phyloP scores from a whole-genome alignment of 2,329 filamentous ascomycete genomes.

The Magnaporthiopsis poae region DNA sequence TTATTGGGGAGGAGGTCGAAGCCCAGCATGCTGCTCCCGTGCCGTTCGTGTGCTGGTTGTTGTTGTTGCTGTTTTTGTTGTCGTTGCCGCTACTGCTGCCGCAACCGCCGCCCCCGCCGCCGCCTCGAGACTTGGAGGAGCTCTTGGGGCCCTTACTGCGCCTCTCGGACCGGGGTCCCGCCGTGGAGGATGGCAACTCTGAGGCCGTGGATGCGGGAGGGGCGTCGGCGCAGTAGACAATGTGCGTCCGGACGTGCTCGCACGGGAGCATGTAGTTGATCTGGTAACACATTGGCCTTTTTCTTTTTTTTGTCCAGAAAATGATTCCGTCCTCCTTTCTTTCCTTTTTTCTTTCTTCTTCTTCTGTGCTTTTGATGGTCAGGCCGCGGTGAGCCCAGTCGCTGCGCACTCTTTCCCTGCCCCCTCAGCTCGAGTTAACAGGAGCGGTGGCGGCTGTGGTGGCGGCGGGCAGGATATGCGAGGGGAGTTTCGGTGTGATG shows the following conservation, averaged over 20 bases:
- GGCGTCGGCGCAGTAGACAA: constrained; percentile 35
- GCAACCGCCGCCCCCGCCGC: constrained; percentile 2
- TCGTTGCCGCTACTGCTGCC: constrained; percentile 6
- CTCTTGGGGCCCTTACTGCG: background rate
- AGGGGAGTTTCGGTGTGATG: background rate
- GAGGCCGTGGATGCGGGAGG: constrained; percentile 11
- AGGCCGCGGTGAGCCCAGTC: background rate
- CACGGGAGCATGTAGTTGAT: constrained; percentile 40
- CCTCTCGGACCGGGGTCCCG: background rate
- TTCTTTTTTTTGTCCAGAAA: background rate
- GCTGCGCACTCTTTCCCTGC: background rate
- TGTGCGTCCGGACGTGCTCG: constrained; percentile 38
- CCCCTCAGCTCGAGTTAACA: background rate
- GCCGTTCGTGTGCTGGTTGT: constrained; percentile 2
- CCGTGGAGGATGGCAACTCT: background rate
- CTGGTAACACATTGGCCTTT: constrained; percentile 36
- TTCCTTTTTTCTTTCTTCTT: background rate
- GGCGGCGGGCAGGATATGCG: background rate
- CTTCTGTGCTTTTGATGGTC: background rate
- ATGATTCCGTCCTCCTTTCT: background rate
- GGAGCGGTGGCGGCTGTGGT: background rate
- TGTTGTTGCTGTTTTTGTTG: background rate
- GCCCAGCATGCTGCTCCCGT: constrained; percentile 5
- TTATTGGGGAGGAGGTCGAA: constrained; percentile 9
- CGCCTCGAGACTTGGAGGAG: background rate